Evolutionary conservation across 352 stramenopile species (phyloP).

Genomic region (Pythium utonaiense): DNA sequence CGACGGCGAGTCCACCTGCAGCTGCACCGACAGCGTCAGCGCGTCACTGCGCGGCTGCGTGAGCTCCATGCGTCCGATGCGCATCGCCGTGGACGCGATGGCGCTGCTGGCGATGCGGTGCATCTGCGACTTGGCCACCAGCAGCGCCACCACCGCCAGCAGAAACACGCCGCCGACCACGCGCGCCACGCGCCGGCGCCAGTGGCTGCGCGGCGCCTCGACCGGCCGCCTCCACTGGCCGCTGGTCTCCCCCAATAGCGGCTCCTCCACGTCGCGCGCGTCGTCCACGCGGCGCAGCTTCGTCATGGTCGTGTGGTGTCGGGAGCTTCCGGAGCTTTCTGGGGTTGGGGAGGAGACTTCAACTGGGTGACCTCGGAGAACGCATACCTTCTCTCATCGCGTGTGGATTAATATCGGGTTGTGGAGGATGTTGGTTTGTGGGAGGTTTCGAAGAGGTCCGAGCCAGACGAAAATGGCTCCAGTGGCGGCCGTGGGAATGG

Average conservation of each 20-base stretch:
- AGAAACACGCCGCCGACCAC: slow-evolving; percentile 11
- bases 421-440: neutral
- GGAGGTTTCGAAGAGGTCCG: slow-evolving; percentile 1
- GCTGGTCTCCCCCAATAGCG: slow-evolving; percentile 7
- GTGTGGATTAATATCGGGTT: neutral
- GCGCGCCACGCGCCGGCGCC: slow-evolving; percentile 3
- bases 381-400: slow-evolving; percentile 6
- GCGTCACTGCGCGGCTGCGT: slow-evolving; percentile 28
- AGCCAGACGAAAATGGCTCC: slow-evolving; percentile 7
- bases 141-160: slow-evolving; percentile 28
- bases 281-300: slow-evolving; percentile 12
- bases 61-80: slow-evolving; percentile 56
- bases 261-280: slow-evolving; percentile 16
- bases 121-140: slow-evolving; percentile 50
- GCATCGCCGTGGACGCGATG: slow-evolving; percentile 59
- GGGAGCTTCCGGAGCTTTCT: neutral
- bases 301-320: neutral
- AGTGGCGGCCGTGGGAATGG: neutral
- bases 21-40: slow-evolving; percentile 46
- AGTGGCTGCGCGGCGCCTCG: neutral
- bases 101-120: slow-evolving; percentile 46
- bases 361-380: slow-evolving; percentile 9
- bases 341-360: slow-evolving; percentile 8
- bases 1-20: slow-evolving; percentile 50
- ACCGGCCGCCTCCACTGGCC: neutral